phyloP scores from a whole-genome alignment of 106 monocot species.

The Ottelia alismoides region DNA sequence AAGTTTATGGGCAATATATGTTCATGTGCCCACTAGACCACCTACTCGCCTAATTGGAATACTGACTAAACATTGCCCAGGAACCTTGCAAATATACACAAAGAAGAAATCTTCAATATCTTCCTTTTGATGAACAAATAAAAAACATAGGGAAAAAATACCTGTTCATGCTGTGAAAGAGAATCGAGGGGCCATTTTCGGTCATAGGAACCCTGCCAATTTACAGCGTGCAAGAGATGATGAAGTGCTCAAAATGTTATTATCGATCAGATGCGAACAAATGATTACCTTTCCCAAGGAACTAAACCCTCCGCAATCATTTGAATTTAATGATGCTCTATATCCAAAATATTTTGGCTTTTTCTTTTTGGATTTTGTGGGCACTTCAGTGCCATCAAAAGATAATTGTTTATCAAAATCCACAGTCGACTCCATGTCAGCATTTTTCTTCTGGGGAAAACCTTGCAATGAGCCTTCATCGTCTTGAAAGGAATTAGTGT shows the following conservation, averaged over 20 bases:
- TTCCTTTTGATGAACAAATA: too few species aligned
- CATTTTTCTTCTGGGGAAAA: slow-evolving; percentile 47
- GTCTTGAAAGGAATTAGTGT: slow-evolving; percentile 79
- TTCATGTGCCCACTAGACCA: too few species aligned
- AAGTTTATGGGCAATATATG: too few species aligned
- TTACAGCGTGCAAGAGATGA: too few species aligned
- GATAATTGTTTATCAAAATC: slow-evolving; percentile 57
- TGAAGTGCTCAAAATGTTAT: background rate
- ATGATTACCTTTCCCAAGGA: slow-evolving; percentile 47
- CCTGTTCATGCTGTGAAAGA: slow-evolving; percentile 58
- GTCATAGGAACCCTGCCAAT: slow-evolving; percentile 56
- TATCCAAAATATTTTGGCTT: slow-evolving; percentile 60
- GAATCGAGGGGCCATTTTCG: slow-evolving; percentile 51
- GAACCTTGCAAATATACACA: too few species aligned
- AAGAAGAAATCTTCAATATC: too few species aligned
- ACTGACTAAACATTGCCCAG: too few species aligned
- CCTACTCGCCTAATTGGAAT: too few species aligned
- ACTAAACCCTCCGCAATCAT: slow-evolving; percentile 33
- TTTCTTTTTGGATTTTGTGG: slow-evolving; percentile 64
- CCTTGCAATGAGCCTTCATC: slow-evolving; percentile 66
- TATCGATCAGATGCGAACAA: background rate
- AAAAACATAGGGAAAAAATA: slow-evolving; percentile 5
- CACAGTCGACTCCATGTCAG: slow-evolving; percentile 69
- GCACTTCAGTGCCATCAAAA: slow-evolving; percentile 43
- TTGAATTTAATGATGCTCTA: slow-evolving; percentile 28